phyloP scores from a whole-genome alignment of 2,329 filamentous ascomycete species.

The Paracamarosporium sp. region DNA sequence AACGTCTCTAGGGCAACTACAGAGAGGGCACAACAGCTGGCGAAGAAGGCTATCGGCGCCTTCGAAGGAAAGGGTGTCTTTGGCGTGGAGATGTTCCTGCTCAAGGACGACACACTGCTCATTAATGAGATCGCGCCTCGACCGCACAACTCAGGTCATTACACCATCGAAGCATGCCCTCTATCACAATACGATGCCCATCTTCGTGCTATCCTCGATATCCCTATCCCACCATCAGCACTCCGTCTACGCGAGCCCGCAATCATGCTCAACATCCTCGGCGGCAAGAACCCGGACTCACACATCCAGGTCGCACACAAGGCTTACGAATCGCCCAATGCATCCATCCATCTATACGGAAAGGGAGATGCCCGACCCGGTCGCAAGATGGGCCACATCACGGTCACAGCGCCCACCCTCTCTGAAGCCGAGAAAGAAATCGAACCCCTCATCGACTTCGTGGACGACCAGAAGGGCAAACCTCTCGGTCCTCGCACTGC shows the following conservation, averaged over 20 bases:
- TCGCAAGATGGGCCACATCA: constrained; percentile 95
- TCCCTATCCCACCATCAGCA: constrained; percentile 60
- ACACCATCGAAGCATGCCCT: constrained; percentile 89
- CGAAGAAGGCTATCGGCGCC: constrained; percentile 76
- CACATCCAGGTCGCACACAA: constrained; percentile 65
- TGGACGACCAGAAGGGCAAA: constrained; percentile 61
- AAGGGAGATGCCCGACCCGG: constrained; percentile 84
- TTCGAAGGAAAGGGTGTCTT: constrained; percentile 93
- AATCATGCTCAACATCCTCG: constrained; percentile 85
- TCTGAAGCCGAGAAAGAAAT: constrained; percentile 71
- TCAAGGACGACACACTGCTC: constrained; percentile 72
- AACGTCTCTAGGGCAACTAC: constrained; percentile 67
- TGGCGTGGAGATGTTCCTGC: constrained; percentile 94
- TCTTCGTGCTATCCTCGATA: constrained; percentile 79
- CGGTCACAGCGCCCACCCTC: constrained; percentile 74
- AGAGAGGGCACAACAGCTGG: constrained; percentile 74
- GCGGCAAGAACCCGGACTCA: constrained; percentile 69
- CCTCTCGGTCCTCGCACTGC: constrained; percentile 26
- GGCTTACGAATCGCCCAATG: constrained; percentile 65
- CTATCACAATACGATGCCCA: constrained; percentile 94
- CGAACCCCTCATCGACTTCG: constrained; percentile 71
- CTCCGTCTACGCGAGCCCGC: constrained; percentile 65
- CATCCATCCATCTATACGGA: constrained; percentile 85
- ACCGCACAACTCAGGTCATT: constrained; percentile 91
- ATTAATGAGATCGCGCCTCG: constrained; percentile 88